Evolutionary conservation across 352 stramenopile species (phyloP), one percentile per base, ranked within the genome.

Genomic region (Globisporangium echinulatum): DNA sequence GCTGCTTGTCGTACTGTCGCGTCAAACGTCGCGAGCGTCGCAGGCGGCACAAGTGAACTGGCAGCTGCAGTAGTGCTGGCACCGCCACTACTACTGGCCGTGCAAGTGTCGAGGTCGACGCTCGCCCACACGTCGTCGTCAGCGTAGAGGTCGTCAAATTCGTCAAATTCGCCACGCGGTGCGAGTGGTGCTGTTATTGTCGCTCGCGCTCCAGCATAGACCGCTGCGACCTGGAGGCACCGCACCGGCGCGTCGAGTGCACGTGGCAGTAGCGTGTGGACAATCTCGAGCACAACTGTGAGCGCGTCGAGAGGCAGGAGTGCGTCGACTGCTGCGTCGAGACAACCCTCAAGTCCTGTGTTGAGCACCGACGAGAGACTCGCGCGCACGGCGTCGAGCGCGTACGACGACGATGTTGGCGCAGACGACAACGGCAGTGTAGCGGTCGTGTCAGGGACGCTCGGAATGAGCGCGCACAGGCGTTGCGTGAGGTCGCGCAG

Each of bases 241-340:
- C 68, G 67, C 11, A 52, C 64, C 46, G 75, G 67, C 7, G 66
- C 46, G 15, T 85, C 69, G 14, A 58, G 17, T 49, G 49, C 51
- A 49, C 64, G 69, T 39, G 77, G 75, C 1, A 82, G 59, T 6
- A 84, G 47, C 5, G 79, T 54, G 40, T 82, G 64, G 15, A 90
- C 50, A 50, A 89, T 87, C 52, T 85, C 77, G n/a, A 87, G 67
- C 15, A 59, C 68, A 51, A 81, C 58, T 15, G 74, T 73, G 10
- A 87, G 63, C 43, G 78, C 71, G 1, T 69, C 62, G 9, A 69
- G 49, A 5, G 61, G 50, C 25, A 83, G 46, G 8, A 71, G 13
- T 9, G 73, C 69, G 13, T 75, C 66, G 47, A 72, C 62, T 25
- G 49, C 75, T 19, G 63, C 67, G 54, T 74, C 68, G 51, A 92